Percentiles rank a stretch among this genome's conserved stretches.
phyloP scores from a whole-genome alignment of 2,329 filamentous ascomycete genomes.

The Coniochaeta hoffmannii region DNA sequence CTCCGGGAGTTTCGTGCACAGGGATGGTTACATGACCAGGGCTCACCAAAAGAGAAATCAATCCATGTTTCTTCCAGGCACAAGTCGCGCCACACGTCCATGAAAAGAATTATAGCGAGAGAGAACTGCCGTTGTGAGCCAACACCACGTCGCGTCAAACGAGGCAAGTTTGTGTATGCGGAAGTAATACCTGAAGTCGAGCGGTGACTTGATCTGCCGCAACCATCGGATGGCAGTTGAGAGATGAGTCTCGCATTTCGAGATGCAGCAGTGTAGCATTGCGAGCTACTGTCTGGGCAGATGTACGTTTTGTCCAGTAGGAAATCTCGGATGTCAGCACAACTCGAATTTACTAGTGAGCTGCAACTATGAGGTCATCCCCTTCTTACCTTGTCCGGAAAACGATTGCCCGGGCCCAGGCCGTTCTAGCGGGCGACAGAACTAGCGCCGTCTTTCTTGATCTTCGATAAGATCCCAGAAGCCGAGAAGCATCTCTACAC shows the following conservation, averaged over 20 bases:
- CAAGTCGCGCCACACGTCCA: background rate
- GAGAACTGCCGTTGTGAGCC: background rate
- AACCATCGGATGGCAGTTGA: background rate
- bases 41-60: constrained; percentile 15
- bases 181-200: background rate
- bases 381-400: background rate
- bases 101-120: background rate
- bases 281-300: too few species aligned
- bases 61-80: background rate
- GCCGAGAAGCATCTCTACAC: background rate
- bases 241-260: background rate
- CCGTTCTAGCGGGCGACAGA: background rate
- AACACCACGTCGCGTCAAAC: background rate
- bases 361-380: background rate
- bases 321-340: background rate
- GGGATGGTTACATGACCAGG: constrained; percentile 14
- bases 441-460: background rate
- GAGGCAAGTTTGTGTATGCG: background rate
- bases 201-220: background rate
- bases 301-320: background rate
- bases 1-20: constrained; percentile 15
- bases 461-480: background rate
- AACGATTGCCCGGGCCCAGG: background rate
- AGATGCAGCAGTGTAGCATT: background rate
- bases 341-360: background rate